Conservation (phyloP, 1,139 yeast species). For the Arxiozyma slooffiae region DNA sequence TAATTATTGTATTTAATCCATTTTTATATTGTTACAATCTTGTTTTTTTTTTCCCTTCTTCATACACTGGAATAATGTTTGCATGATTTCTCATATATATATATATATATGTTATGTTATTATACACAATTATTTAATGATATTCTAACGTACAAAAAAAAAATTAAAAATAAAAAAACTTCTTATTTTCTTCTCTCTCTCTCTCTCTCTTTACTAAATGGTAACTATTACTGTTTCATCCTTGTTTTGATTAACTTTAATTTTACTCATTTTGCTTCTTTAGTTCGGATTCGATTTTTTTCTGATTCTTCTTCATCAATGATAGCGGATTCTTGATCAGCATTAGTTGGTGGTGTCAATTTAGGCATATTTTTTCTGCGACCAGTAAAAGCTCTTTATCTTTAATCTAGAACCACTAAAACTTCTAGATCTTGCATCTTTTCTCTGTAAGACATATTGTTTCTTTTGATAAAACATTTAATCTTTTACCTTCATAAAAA, state of each 20-base stretch:
- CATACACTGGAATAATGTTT: no score
- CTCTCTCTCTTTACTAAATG: no score
- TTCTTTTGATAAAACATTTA: conserved; percentile 27
- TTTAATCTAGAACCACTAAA: conserved; percentile 31
- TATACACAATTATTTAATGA: neutral
- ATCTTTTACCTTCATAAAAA: conserved; percentile 25
- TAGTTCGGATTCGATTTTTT: conserved; percentile 3
- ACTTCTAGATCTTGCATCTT: conserved; percentile 29
- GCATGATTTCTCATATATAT: no score
- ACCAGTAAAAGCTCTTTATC: conserved; percentile 31
- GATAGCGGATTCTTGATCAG: conserved; percentile 12
- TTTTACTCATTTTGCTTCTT: neutral
- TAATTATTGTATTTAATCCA: no score
- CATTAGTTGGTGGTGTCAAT: conserved; percentile 10
- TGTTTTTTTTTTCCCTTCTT: no score
- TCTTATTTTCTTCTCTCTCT: no score
- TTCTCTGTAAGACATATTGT: conserved; percentile 28
- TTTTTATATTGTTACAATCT: no score
- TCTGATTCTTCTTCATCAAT: conserved; percentile 10
- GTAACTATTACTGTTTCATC: no score
- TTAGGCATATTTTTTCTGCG: conserved; percentile 31
- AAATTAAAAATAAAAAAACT: no score
- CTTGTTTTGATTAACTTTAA: neutral
- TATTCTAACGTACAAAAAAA: no score
- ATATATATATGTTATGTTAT: no score